Base-by-base conservation (phyloP, 2,329 filamentous ascomycete genomes). In the Trichoderma koningii region DNA sequence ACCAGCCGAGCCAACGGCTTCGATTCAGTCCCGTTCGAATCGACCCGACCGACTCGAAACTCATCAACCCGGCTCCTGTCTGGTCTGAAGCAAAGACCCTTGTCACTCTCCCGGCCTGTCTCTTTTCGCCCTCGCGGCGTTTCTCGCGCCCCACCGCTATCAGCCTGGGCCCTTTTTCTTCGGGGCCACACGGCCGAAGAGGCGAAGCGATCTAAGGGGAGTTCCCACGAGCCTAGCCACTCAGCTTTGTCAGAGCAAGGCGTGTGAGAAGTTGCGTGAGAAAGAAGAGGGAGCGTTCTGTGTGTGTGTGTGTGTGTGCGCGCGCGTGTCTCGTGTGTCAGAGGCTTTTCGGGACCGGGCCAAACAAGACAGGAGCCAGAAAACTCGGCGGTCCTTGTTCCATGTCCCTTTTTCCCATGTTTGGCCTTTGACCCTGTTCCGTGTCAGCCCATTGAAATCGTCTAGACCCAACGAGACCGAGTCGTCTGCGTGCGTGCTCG, bases 141-240 rank as follows among this genome's bases (percentile, higher is more conserved):
- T 64, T 59, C 44, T 64, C 45, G 30, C 34, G 62, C 44, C 62
- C 62, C 62, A 57, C 62, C 34, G 19, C 53, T 64, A 64, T 64
- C 61, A 59, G 45, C 26, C 15, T 64, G 47, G 62, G 38, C 45
- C 23, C 53, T 52, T 38, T 52, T 52, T 38, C 34, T 47, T 64
- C 62, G 62, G 62, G 42, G 53, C 30, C 62, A 59, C 52, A 51
- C 47, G 45, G 44, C 53, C 52, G 53, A 64, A 34, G 26, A 26
- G n/a, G 42, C 42, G 44, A 44, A 52, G 44, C 41, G 10, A 38
- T 38, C 26, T 47, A 48, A 48, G 52, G 21, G 30, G 17, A 10
- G 30, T 53, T 38, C 28, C 56, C 30, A 48, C 34, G 42, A 30
- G 7, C 30, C 7, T 38, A 38, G 48, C 50, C 59, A 23, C 48